Evolutionary conservation across 192 early-diverging fungal genomes (phyloP), one percentile per base, ranked within the genome.

Genomic region (Backusella australiensis): DNA sequence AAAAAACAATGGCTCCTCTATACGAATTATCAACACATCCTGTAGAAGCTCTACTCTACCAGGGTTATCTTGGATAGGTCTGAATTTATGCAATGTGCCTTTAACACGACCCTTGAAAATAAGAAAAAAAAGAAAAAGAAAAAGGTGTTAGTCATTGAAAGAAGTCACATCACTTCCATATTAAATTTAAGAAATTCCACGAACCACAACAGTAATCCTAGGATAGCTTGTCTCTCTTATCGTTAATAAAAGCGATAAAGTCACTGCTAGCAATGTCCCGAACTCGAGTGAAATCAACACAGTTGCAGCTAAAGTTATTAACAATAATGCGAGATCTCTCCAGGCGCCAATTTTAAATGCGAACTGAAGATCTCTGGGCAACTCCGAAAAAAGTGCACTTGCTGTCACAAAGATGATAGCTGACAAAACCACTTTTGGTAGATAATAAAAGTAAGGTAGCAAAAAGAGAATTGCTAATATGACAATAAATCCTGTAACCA

Each of bases 1-100:
- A 90, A 99, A 99, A 80, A 94, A 98, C 46, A 99, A 81, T 1
- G 92, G 92, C 76, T 99, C 98, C 70, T 96, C 93, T 23, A 99
- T 90, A 52, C 93, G 90, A 41, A 99, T 91, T 68, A 99, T 90
- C 52, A 99, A 80, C 17, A 90, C 90, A 19, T 93, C 96, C 44
- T 95, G 90, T 23, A 96, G 86, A 21, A 91, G 90, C 74, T 94
- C 90, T 12, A 95, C 87, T 44, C 81, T 77, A 14, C 85, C 78
- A 23, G 84, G 87, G 14, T 81, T 84, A 66, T 85, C 87, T 68
- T 85, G 85, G 46, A 91, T 91, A 32, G 90, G 90, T 42, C 88
- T 86, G 80, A 94, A 95, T 79, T 95, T 92, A 65, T 86, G 77
- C 6, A 78, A 69, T 46, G 85, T 83, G 44, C 80, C 84, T 5